Conservation (phyloP, 129 eudicot genomes). For the Chrysanthemum lavandulifolium region DNA sequence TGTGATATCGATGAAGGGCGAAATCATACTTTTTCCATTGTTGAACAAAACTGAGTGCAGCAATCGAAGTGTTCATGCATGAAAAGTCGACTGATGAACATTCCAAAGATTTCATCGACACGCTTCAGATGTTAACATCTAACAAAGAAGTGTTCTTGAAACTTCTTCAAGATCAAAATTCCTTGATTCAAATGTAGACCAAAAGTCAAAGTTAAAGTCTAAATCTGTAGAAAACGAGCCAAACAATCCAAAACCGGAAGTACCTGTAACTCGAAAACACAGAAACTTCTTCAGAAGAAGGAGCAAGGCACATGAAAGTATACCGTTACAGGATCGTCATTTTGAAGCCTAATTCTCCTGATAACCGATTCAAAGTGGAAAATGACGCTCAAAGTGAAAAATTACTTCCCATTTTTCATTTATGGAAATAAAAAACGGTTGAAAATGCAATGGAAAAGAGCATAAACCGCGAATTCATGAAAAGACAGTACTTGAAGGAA, state of each 20-base stretch:
- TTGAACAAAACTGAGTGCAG: conserved; percentile 60
- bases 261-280: conserved; percentile 37
- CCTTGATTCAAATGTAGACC: conserved; percentile 24
- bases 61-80: conserved; percentile 58
- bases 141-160: conserved; percentile 63
- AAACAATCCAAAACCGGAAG: conserved; percentile 22
- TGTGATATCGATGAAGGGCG: conserved; percentile 30
- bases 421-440: conserved; percentile 42
- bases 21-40: conserved; percentile 29
- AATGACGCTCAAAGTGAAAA: conserved; percentile 36
- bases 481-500: conserved; percentile 51
- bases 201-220: conserved; percentile 30
- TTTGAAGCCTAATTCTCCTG: conserved; percentile 67
- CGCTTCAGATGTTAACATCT: conserved; percentile 60
- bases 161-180: conserved; percentile 39
- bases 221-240: conserved; percentile 32
- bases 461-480: conserved; percentile 34
- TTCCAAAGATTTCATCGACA: conserved; percentile 65
- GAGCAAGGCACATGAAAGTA: conserved; percentile 67
- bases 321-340: conserved; percentile 57
- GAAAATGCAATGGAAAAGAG: conserved; percentile 64
- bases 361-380: conserved; percentile 31
- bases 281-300: conserved; percentile 67
- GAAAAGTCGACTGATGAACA: conserved; percentile 33
- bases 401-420: conserved; percentile 59